Percentiles rank a stretch among this genome's conserved stretches.
Evolutionary conservation across 345 rosid species (phyloP).

Genomic region (Aquilaria malaccensis): DNA sequence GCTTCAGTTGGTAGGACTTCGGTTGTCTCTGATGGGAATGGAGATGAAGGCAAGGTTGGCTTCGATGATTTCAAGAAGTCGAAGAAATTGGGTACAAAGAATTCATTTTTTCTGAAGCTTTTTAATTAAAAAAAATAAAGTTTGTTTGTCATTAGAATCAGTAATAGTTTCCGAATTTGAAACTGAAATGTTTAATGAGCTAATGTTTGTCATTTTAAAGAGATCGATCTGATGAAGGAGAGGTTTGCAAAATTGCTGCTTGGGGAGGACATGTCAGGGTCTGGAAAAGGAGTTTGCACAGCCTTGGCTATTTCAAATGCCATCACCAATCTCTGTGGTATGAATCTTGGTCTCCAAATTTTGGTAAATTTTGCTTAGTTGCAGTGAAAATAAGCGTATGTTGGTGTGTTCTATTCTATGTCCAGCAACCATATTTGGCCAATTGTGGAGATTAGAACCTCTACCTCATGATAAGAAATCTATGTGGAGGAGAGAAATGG

Average conservation of each 20-base stretch:
- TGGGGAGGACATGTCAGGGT: constrained; percentile 99
- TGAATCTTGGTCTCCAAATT: background rate
- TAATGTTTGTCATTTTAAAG: constrained; percentile 21
- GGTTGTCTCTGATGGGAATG: constrained; percentile 20
- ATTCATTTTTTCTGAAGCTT: constrained; percentile 22
- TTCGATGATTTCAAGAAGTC: constrained; percentile 29
- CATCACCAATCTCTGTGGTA: constrained; percentile 94
- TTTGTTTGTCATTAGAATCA: background rate
- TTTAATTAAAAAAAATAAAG: background rate
- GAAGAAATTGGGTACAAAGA: constrained; percentile 26
- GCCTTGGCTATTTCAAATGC: constrained; percentile 91
- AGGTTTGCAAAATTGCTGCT: constrained; percentile 87
- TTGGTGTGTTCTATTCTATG: background rate
- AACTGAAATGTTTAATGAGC: background rate
- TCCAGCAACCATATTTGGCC: constrained; percentile 85
- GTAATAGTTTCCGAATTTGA: background rate
- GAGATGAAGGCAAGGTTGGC: constrained; percentile 23
- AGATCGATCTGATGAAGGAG: constrained; percentile 91
- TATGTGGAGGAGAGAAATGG: constrained; percentile 98
- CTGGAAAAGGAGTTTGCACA: constrained; percentile 87
- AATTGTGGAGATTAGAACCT: constrained; percentile 92
- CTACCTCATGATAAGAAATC: constrained; percentile 59
- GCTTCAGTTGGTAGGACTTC: constrained; percentile 45
- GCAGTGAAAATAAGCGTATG: background rate
- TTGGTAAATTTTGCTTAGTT: constrained; percentile 1